A percentile compares a stretch with the other conserved stretches of the same genome.
Evolutionary conservation across 495 filamentous ascomycete genomes (phyloP).

Genomic region (Chaetomidium leptoderma): DNA sequence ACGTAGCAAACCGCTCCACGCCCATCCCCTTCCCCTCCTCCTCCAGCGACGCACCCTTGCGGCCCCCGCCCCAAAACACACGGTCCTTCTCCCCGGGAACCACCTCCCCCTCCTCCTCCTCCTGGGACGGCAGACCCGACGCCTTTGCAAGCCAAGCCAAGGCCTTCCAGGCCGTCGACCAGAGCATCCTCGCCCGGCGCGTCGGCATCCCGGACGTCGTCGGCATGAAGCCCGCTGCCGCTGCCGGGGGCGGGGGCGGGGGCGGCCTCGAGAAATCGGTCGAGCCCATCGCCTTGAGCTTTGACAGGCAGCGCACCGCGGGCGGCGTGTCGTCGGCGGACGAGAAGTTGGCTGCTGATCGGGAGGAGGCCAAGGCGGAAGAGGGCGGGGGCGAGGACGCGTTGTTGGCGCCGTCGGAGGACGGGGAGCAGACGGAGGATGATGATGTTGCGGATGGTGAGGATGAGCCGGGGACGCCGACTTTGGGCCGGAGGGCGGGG

Average conservation of each 20-base stretch:
- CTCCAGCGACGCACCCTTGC: slow-evolving; percentile 31
- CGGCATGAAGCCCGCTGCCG: background rate
- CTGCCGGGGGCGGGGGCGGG: too few relatives aligned
- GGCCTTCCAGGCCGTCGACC: slow-evolving; percentile 51
- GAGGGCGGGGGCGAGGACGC: slow-evolving; percentile 25
- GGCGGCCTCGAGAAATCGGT: slow-evolving; percentile 18
- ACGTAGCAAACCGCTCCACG: slow-evolving; percentile 31
- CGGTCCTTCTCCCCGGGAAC: slow-evolving; percentile 38
- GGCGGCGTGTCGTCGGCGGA: slow-evolving; percentile 19
- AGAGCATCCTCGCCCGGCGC: slow-evolving; percentile 47
- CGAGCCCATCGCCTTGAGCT: slow-evolving; percentile 39
- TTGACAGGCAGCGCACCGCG: slow-evolving; percentile 30
- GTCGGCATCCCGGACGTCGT: slow-evolving; percentile 37
- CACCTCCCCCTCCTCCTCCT: background rate
- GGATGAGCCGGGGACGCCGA: slow-evolving; percentile 1
- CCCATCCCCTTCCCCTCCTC: slow-evolving; percentile 27
- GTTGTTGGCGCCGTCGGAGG: slow-evolving; percentile 36
- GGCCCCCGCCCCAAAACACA: slow-evolving; percentile 16
- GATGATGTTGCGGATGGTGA: slow-evolving; percentile 19
- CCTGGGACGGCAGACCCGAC: slow-evolving; percentile 27
- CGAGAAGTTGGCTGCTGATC: slow-evolving; percentile 23
- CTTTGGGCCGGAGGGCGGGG: slow-evolving; percentile 33
- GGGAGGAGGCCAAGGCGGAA: slow-evolving; percentile 24
- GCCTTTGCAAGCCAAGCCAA: slow-evolving; percentile 42
- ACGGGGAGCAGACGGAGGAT: slow-evolving; percentile 34